phyloP scores from a whole-genome alignment of 345 rosid genomes.

The Excoecaria cochinchinensis region DNA sequence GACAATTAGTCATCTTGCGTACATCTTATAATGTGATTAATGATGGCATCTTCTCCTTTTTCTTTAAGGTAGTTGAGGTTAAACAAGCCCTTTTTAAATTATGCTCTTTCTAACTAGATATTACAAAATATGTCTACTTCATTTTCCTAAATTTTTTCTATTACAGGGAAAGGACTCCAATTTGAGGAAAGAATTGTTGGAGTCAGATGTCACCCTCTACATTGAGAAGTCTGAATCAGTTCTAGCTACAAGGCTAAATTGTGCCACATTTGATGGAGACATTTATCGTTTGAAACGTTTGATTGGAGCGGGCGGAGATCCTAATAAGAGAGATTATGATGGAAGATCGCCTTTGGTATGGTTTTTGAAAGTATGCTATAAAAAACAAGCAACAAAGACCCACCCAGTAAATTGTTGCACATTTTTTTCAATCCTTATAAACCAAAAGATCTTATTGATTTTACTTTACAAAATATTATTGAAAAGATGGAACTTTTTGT shows the following conservation, averaged over 20 bases:
- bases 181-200: conserved; percentile 46
- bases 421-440: too few species aligned
- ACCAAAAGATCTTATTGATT: neutral
- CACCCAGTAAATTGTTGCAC: too few species aligned
- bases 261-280: conserved; percentile 68
- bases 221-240: conserved; percentile 73
- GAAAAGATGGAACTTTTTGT: neutral
- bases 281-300: conserved; percentile 56
- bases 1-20: neutral
- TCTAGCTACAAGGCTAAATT: conserved; percentile 60
- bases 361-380: neutral
- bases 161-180: conserved; percentile 63
- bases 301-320: conserved; percentile 68
- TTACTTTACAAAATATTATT: neutral
- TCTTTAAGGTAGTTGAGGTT: neutral
- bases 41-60: neutral
- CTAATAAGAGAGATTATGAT: conserved; percentile 63
- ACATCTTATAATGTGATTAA: neutral
- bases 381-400: neutral
- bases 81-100: neutral
- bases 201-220: conserved; percentile 61
- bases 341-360: conserved; percentile 87
- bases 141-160: too few species aligned
- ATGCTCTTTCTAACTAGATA: neutral
- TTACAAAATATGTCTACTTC: too few species aligned